phyloP scores from a whole-genome alignment of 2,329 filamentous ascomycete genomes.

The Ophiosphaerella narmari region DNA sequence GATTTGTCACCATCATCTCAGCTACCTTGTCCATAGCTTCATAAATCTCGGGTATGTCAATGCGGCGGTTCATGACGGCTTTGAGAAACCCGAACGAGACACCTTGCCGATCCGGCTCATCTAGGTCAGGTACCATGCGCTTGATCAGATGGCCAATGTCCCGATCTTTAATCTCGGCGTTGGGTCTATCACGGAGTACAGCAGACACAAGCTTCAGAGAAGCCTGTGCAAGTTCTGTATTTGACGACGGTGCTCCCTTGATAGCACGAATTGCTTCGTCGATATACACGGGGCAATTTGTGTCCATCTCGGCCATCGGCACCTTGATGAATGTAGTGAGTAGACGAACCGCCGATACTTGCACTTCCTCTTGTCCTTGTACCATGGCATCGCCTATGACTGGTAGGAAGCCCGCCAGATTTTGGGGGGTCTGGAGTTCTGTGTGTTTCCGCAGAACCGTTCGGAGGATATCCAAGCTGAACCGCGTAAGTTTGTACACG shows the following conservation, averaged over 20 bases:
- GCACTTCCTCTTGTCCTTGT: constrained; percentile 87
- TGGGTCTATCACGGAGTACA: constrained; percentile 78
- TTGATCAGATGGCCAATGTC: constrained; percentile 82
- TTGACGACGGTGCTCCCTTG: constrained; percentile 75
- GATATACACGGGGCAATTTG: constrained; percentile 76
- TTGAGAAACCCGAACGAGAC: constrained; percentile 94
- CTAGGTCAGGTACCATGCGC: constrained; percentile 84
- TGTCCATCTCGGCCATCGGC: constrained; percentile 71
- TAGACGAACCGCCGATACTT: constrained; percentile 84
- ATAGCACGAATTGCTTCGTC: constrained; percentile 84
- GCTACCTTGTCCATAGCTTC: constrained; percentile 83
- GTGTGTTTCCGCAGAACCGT: constrained; percentile 86
- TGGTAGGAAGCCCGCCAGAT: constrained; percentile 83
- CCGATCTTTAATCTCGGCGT: constrained; percentile 76
- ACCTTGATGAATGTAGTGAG: constrained; percentile 84
- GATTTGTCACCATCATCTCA: constrained; percentile 93
- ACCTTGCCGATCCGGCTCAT: constrained; percentile 89
- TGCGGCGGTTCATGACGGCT: constrained; percentile 80
- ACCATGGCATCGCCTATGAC: constrained; percentile 87
- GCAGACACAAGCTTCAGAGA: constrained; percentile 86
- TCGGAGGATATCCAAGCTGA: constrained; percentile 84
- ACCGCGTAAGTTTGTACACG: constrained; percentile 84
- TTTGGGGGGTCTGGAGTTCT: constrained; percentile 75
- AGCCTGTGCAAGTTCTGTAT: constrained; percentile 82
- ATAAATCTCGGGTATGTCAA: constrained; percentile 87